Conservation (phyloP, 768 basidiomycete genomes). For the Trametes meyenii region DNA sequence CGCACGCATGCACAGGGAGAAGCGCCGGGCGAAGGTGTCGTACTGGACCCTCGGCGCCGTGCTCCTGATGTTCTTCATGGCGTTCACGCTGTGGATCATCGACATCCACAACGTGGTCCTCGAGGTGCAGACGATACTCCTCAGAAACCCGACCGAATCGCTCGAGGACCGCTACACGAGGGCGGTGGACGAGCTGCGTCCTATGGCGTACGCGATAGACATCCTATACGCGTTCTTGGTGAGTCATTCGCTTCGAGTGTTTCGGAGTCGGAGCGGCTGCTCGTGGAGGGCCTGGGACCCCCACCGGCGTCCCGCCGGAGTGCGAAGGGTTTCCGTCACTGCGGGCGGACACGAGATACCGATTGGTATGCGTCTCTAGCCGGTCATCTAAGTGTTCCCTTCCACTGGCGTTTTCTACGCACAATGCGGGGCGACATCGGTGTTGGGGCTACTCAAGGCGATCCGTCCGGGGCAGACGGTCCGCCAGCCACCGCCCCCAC, state of each 20-base stretch:
- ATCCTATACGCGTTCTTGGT: constrained; percentile 29
- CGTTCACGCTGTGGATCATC: constrained; percentile 23
- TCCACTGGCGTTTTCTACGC: no score
- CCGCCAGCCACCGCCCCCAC: no score
- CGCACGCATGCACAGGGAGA: background rate
- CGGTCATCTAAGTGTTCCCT: no score
- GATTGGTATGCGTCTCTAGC: no score
- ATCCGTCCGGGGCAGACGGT: no score
- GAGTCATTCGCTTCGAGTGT: background rate
- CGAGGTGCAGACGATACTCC: constrained; percentile 19
- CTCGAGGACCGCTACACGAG: constrained; percentile 9
- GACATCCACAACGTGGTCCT: constrained; percentile 26
- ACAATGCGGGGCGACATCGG: no score
- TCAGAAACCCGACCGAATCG: constrained; percentile 6
- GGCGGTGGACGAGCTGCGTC: constrained; percentile 9
- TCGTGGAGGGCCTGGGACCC: no score
- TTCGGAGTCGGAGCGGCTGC: background rate
- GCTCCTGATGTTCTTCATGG: constrained; percentile 16
- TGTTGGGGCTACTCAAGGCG: no score
- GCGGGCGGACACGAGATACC: no score
- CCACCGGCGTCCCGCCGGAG: no score
- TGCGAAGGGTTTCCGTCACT: no score
- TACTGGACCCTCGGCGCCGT: constrained; percentile 2
- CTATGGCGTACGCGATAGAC: constrained; percentile 12
- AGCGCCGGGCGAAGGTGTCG: background rate